Conservation (phyloP, 352 stramenopile species). For the Phytopythium mirpurense region DNA sequence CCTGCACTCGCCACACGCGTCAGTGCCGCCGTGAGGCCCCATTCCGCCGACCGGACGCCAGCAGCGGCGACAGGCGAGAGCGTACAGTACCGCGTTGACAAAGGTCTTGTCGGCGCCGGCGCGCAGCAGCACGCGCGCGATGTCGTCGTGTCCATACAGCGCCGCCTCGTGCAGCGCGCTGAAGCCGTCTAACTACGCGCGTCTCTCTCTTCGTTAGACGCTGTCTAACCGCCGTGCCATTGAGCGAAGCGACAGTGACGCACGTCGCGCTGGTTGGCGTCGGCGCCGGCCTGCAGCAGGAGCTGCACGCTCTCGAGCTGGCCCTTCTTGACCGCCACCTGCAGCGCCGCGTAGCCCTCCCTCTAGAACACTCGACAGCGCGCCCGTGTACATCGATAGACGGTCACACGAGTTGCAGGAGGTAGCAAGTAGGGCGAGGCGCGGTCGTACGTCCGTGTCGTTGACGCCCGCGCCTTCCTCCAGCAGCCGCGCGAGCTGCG, state of each 20-base stretch:
- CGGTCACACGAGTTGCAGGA: no score
- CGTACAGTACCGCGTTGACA: slow-evolving; percentile 40
- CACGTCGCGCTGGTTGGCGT: slow-evolving; percentile 66
- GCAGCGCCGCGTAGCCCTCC: slow-evolving; percentile 54
- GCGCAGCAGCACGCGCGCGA: slow-evolving; percentile 48
- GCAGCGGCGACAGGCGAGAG: neutral
- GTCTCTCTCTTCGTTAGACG: neutral
- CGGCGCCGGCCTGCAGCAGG: slow-evolving; percentile 37
- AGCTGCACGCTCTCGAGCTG: slow-evolving; percentile 45
- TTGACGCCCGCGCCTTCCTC: slow-evolving; percentile 43
- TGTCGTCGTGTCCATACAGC: slow-evolving; percentile 54
- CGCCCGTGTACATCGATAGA: neutral
- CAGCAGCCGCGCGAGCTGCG: slow-evolving; percentile 27
- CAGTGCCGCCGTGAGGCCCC: neutral
- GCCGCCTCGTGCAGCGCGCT: slow-evolving; percentile 63
- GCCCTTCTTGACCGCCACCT: slow-evolving; percentile 54
- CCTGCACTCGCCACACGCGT: slow-evolving; percentile 16
- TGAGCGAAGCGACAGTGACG: neutral
- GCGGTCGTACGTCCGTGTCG: slow-evolving; percentile 36
- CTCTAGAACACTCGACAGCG: slow-evolving; percentile 24
- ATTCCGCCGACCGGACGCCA: neutral
- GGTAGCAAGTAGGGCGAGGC: neutral
- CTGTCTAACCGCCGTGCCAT: neutral
- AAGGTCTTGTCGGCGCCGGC: slow-evolving; percentile 52
- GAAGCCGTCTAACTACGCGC: slow-evolving; percentile 54